Base-by-base conservation (phyloP, 768 basidiomycete genomes). In the Tylopilus sp. region DNA sequence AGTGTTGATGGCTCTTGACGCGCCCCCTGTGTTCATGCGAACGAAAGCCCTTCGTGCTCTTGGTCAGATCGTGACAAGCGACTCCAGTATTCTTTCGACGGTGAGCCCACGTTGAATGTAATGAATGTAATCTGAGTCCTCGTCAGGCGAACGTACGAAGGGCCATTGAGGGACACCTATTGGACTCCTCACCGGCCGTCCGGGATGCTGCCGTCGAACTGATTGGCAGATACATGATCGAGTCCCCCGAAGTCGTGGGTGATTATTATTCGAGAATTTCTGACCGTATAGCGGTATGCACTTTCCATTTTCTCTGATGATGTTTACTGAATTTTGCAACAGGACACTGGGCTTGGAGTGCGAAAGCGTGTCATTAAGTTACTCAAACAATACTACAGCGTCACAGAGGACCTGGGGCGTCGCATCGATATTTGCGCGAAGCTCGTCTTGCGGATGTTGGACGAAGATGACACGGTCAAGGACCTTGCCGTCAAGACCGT, bases 151-250 rank as follows among this genome's bases (percentile, higher is more conserved):
- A 83, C 56, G 92, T 98, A 33, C 85, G 91, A 30, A 78, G 80
- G 42, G 84, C 90, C 2, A 91, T 99, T 57, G 93, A 98, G 68
- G 84, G 82, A 31, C 91, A 97, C 63, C 78, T 99, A 13, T 74
- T 89, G 2, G 97, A 99, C 59, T 87, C 80, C 56, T 98, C 97
- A 1, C 87, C 97, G 1, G 88, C 90, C 17, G 97, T 99, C 7
- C 88, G 97, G 11, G 97, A 99, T 65, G 93, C 94, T 5, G 94
- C 95, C 6, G 91, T 99, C 13, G 97, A 98, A 63, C 73, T 99
- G 51, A 91, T 98, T 51, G 97, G 97, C n/a, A 95, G 93, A 71
- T 95, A 98, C 62, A 86, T 98, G 75, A 82, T 94, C 31, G 87
- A 92, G 54, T 85, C 86, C 0, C 91, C 92, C 0, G 84, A 85